Percentiles rank a stretch among this genome's conserved stretches.
phyloP scores from a whole-genome alignment of 2,329 filamentous ascomycete genomes.

The Diaporthe helianthi region DNA sequence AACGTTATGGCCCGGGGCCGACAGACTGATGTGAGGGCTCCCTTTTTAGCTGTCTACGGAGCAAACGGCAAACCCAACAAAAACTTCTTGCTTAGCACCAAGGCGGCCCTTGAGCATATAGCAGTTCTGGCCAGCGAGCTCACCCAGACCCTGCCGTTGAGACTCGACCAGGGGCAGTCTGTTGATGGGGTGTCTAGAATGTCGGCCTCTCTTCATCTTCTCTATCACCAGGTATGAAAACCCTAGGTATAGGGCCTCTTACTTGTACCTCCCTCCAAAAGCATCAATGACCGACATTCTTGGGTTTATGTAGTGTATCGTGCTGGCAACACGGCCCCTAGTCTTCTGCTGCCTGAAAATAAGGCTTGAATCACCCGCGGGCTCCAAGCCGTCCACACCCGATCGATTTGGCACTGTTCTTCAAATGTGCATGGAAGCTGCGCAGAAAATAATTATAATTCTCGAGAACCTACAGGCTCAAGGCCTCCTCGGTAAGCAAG shows the following conservation, averaged over 20 bases:
- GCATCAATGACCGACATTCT: not conserved
- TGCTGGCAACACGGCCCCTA: constrained; percentile 33
- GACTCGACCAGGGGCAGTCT: constrained; percentile 27
- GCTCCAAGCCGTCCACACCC: constrained; percentile 7
- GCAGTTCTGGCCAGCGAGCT: constrained; percentile 31
- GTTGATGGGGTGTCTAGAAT: constrained; percentile 29
- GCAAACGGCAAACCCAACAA: constrained; percentile 29
- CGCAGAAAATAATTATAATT: constrained; percentile 30
- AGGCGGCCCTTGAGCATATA: constrained; percentile 24
- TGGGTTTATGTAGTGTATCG: constrained; percentile 21
- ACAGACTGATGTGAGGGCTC: not conserved
- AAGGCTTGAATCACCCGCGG: constrained; percentile 25
- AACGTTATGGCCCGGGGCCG: not conserved
- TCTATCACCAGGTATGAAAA: constrained; percentile 34
- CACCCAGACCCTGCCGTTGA: constrained; percentile 21
- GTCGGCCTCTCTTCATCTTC: constrained; percentile 32
- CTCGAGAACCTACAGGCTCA: constrained; percentile 20
- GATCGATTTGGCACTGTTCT: constrained; percentile 23
- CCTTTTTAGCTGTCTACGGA: constrained; percentile 30
- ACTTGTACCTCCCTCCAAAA: not conserved
- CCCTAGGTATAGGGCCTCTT: not conserved
- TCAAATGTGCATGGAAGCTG: constrained; percentile 33
- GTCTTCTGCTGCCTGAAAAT: constrained; percentile 34
- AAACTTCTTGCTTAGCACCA: constrained; percentile 30
- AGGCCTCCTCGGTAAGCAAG: constrained; percentile 4